Percentiles rank a stretch among this genome's conserved stretches.
phyloP scores from a whole-genome alignment of 1,139 yeast genomes.

The Yamadazyma pseudoaaseri region DNA sequence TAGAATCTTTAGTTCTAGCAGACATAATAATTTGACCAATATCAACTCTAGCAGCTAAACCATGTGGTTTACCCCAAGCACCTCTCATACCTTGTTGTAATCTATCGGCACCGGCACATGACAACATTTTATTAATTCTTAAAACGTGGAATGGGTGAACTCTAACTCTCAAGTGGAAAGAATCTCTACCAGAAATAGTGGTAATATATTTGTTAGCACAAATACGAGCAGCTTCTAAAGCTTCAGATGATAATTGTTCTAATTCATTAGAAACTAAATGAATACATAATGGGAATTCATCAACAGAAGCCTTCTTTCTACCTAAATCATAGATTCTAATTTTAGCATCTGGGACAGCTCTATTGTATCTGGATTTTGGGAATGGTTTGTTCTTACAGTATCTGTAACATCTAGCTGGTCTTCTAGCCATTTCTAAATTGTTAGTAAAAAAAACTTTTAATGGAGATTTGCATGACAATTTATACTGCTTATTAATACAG shows the following conservation, averaged over 20 bases:
- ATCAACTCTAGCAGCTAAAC: constrained; percentile 98
- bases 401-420: constrained; percentile 99
- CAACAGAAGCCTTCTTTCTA: constrained; percentile 99
- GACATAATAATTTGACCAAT: constrained; percentile 99
- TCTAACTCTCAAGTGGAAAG: constrained; percentile 99
- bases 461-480: not conserved
- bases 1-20: constrained; percentile 96
- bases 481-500: constrained; percentile 4
- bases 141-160: constrained; percentile 99
- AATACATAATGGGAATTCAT: constrained; percentile 99
- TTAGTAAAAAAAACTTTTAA: constrained; percentile 24
- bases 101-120: constrained; percentile 99
- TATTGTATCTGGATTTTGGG: constrained; percentile 99
- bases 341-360: constrained; percentile 99
- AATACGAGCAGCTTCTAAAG: constrained; percentile 99
- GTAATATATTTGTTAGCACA: constrained; percentile 99
- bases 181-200: constrained; percentile 96
- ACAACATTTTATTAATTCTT: constrained; percentile 99
- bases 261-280: constrained; percentile 99
- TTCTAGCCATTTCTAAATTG: constrained; percentile 91
- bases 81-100: constrained; percentile 99
- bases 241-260: constrained; percentile 99
- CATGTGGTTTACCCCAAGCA: constrained; percentile 99
- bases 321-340: constrained; percentile 99
- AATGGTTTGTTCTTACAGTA: constrained; percentile 99